These are phyloP conservation scores for Lupinus albus DNA, from an alignment of 306 rosid species.

Conservation along the genomic window DNA sequence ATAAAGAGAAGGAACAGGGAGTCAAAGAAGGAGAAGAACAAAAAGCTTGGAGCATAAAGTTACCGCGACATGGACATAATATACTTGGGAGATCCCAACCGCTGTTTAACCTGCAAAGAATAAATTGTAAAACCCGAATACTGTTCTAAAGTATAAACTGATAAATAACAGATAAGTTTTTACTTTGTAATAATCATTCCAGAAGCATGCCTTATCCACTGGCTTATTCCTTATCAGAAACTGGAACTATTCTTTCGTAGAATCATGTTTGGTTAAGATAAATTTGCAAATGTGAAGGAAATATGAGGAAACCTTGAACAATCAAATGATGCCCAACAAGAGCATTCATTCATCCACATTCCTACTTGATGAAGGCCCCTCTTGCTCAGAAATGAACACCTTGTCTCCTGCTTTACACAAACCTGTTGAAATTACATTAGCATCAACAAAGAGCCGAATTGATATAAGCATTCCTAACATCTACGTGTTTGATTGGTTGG, in stretches of 20 bases:
- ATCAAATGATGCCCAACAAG: conserved; percentile 57
- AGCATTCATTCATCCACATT: conserved; percentile 83
- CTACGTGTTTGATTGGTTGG: too few relatives aligned
- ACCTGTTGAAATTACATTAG: conserved; percentile 49
- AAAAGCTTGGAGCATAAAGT: conserved; percentile 38
- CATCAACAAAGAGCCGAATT: background rate
- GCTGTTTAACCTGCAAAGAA: conserved; percentile 52
- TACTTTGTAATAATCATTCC: background rate
- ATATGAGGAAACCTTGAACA: conserved; percentile 55
- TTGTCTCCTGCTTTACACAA: conserved; percentile 67
- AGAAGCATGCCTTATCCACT: conserved; percentile 1
- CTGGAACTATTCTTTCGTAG: conserved; percentile 2
- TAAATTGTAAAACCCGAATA: conserved; percentile 21
- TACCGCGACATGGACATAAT: conserved; percentile 82
- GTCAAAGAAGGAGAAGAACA: conserved; percentile 28
- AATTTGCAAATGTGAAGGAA: conserved; percentile 28
- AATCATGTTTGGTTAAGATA: background rate
- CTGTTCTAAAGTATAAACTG: background rate
- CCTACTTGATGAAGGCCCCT: conserved; percentile 69
- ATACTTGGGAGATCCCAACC: conserved; percentile 68
- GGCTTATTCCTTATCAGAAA: conserved; percentile 13
- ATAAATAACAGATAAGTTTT: conserved; percentile 1
- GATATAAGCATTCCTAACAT: too few relatives aligned
- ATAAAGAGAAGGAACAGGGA: background rate
- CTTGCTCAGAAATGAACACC: conserved; percentile 77